A percentile compares a stretch with the other conserved stretches of the same genome.
phyloP scores from a whole-genome alignment of 345 rosid species.

The Punica granatum region DNA sequence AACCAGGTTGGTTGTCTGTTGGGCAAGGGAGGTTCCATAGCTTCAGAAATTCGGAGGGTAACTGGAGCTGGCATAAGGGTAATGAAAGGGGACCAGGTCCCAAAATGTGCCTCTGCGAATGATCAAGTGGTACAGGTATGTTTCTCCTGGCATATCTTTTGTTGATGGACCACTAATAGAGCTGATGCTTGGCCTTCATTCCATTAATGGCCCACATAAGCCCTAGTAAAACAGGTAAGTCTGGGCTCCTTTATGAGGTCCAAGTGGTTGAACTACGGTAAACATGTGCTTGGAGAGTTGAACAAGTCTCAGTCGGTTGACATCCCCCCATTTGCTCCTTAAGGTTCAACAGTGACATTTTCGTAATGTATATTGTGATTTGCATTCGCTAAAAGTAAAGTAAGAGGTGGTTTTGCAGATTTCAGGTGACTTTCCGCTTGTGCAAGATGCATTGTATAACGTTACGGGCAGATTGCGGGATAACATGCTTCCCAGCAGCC shows the following conservation, averaged over 20 bases:
- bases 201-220: not conserved
- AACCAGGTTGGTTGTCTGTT: conserved; percentile 76
- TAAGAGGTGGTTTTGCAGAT: conserved; percentile 33
- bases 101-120: conserved; percentile 54
- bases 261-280: not conserved
- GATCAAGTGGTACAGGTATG: conserved; percentile 87
- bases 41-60: conserved; percentile 68
- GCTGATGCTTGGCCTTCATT: not conserved
- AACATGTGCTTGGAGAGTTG: not conserved
- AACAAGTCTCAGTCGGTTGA: not conserved
- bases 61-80: conserved; percentile 58
- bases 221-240: not conserved
- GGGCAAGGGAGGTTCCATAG: conserved; percentile 73
- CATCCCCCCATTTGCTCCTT: not conserved
- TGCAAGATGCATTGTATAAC: conserved; percentile 71
- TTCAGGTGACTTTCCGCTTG: conserved; percentile 62
- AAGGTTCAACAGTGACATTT: not conserved
- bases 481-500: conserved; percentile 42
- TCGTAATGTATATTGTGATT: not conserved
- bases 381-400: not conserved
- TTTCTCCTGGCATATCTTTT: not conserved
- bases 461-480: conserved; percentile 75
- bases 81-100: conserved; percentile 42
- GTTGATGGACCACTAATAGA: not conserved
- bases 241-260: not conserved